These are phyloP conservation scores for Rhododendron simsii DNA, from an alignment of 148 eudicot species.

Conservation along the genomic window DNA sequence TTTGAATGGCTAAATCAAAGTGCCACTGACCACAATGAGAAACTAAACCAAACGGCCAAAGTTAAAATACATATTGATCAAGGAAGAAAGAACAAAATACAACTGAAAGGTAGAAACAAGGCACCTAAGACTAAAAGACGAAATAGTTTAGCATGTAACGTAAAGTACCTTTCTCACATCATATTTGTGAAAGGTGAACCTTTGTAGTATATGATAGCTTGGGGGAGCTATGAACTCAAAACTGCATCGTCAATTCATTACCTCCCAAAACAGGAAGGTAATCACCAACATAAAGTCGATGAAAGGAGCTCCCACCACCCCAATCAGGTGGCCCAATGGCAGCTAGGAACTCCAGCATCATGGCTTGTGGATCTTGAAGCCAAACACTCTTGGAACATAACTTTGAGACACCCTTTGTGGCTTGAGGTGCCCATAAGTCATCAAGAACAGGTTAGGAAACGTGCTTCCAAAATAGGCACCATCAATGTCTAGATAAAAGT, in stretches of 20 bases:
- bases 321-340: not conserved
- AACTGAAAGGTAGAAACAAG: not conserved
- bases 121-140: not conserved
- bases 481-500: slow-evolving; percentile 46
- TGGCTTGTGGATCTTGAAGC: slow-evolving; percentile 69
- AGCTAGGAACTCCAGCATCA: slow-evolving; percentile 20
- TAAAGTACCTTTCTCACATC: not conserved
- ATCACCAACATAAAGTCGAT: not conserved
- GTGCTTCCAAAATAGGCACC: slow-evolving; percentile 72
- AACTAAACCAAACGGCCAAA: not conserved
- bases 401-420: slow-evolving; percentile 53
- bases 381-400: slow-evolving; percentile 64
- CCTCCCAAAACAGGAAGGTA: not conserved
- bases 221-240: not conserved
- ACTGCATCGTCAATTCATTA: not conserved
- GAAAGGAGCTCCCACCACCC: not conserved
- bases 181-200: slow-evolving; percentile 2
- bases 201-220: not conserved
- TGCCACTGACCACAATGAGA: not conserved
- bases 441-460: slow-evolving; percentile 61
- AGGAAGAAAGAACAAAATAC: not conserved
- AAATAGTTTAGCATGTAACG: slow-evolving; percentile 2
- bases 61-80: not conserved
- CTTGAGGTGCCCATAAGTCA: slow-evolving; percentile 69
- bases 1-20: not conserved